Conservation (phyloP, 2,329 filamentous ascomycete species). For the Fusarium sambucinum region DNA sequence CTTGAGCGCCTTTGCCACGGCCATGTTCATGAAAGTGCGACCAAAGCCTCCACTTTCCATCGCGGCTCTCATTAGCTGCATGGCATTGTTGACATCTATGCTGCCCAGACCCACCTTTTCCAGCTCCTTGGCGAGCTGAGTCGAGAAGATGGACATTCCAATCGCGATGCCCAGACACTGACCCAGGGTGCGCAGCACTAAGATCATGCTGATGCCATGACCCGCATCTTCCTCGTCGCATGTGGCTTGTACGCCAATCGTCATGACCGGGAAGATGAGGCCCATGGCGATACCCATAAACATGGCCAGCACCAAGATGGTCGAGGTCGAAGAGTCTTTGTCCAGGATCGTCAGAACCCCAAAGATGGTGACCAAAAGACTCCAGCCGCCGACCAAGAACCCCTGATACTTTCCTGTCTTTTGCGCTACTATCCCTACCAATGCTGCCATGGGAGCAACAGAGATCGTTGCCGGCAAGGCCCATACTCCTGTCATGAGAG, state of each 20-base stretch:
- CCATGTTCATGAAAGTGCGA: conserved; percentile 15
- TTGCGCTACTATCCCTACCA: conserved; percentile 66
- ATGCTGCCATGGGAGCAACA: conserved; percentile 70
- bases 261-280: conserved; percentile 73
- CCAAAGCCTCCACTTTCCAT: conserved; percentile 27
- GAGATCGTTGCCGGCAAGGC: conserved; percentile 72
- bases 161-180: conserved; percentile 48
- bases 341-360: conserved; percentile 66
- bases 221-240: conserved; percentile 36
- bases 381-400: conserved; percentile 72
- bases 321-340: conserved; percentile 61
- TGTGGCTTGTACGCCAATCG: conserved; percentile 71
- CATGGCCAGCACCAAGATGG: conserved; percentile 72
- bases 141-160: conserved; percentile 46
- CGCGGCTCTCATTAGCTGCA: conserved; percentile 43
- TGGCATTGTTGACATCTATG: conserved; percentile 29
- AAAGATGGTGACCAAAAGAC: conserved; percentile 67
- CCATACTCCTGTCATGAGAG: conserved; percentile 56
- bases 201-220: conserved; percentile 46
- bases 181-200: conserved; percentile 44
- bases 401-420: conserved; percentile 70
- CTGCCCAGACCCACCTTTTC: conserved; percentile 13
- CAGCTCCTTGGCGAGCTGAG: conserved; percentile 34
- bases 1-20: conserved; percentile 36
- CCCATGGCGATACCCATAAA: conserved; percentile 72